These are phyloP conservation scores for Candida arabinofermentans DNA, from an alignment of 805 yeast species.

Conservation along the genomic window DNA sequence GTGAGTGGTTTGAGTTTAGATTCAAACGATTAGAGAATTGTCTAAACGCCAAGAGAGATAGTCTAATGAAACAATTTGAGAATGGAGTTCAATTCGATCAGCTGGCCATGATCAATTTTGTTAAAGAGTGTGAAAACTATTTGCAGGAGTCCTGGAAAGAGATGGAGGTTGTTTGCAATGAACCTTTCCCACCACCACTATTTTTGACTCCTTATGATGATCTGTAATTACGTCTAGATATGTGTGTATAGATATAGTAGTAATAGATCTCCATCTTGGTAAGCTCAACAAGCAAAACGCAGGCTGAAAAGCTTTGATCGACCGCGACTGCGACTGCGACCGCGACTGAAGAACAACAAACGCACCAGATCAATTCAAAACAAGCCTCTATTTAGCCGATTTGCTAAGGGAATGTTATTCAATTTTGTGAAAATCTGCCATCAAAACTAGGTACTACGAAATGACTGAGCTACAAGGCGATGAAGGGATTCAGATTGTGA, in stretches of 20 bases:
- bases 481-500: neutral
- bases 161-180: constrained; percentile 31
- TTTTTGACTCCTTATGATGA: constrained; percentile 25
- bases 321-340: no score
- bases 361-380: no score
- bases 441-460: no score
- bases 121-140: constrained; percentile 28
- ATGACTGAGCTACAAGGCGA: no score
- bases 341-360: no score
- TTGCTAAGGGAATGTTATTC: no score
- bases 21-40: constrained; percentile 26
- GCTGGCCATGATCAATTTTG: constrained; percentile 22
- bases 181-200: constrained; percentile 26
- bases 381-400: no score
- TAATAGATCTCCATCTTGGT: no score
- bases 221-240: constrained; percentile 1
- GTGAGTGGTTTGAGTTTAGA: constrained; percentile 23
- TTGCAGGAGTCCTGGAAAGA: constrained; percentile 28
- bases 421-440: no score
- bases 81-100: constrained; percentile 29
- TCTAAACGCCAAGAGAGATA: constrained; percentile 19
- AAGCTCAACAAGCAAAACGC: no score
- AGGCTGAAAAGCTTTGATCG: no score
- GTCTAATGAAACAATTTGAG: constrained; percentile 14
- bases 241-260: neutral